Evolutionary conservation across 257 asterid genomes (phyloP).

Genomic region (Solanum sitiens): DNA sequence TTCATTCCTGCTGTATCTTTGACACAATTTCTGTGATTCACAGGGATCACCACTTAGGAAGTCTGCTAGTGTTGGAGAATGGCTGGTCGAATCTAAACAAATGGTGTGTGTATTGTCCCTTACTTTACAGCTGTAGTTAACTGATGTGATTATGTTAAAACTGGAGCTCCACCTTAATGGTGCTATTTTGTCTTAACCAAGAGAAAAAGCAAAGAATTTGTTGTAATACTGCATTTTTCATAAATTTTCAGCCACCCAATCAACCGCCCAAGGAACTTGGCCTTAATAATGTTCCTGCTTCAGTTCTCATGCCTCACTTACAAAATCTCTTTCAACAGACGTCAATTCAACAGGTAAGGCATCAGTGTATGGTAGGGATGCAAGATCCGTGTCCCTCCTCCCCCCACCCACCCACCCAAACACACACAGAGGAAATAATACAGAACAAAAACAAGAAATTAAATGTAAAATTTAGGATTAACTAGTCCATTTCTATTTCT

Average conservation of each 20-base stretch:
- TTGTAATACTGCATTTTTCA: neutral
- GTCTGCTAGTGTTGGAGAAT: slow-evolving; percentile 92
- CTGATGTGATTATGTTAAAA: slow-evolving; percentile 1
- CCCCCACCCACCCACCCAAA: neutral
- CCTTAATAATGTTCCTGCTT: slow-evolving; percentile 51
- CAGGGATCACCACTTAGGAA: slow-evolving; percentile 88
- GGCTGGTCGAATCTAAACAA: slow-evolving; percentile 74
- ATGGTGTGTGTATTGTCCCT: slow-evolving; percentile 40
- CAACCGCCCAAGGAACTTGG: slow-evolving; percentile 50
- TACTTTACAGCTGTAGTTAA: slow-evolving; percentile 2
- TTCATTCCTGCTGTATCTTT: slow-evolving; percentile 10
- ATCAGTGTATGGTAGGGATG: neutral
- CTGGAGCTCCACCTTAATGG: neutral
- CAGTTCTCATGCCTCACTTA: slow-evolving; percentile 87
- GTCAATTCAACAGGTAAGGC: slow-evolving; percentile 70
- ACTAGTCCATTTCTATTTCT: neutral
- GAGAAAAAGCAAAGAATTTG: neutral
- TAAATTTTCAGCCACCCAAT: slow-evolving; percentile 54
- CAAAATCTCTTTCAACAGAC: slow-evolving; percentile 95
- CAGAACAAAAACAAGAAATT: neutral
- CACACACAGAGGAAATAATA: neutral
- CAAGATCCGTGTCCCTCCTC: neutral
- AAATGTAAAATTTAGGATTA: neutral
- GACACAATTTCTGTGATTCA: slow-evolving; percentile 17
- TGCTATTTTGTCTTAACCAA: neutral